Base-by-base conservation (phyloP, 495 filamentous ascomycete genomes). In the Neurospora sp. region DNA sequence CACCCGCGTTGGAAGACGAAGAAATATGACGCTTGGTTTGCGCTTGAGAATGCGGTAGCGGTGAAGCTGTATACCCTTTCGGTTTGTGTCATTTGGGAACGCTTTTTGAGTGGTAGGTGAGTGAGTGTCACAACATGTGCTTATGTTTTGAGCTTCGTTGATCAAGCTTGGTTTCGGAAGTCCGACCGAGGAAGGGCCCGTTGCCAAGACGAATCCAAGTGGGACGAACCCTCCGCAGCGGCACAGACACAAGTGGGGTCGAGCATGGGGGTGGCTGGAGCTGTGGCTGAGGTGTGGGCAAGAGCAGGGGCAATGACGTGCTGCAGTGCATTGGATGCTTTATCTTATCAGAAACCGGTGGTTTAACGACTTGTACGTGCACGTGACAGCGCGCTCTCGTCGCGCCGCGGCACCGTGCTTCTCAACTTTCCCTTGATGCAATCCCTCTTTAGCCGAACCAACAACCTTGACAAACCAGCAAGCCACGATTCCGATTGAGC, bases 341-440 rank as follows among this genome's bases (percentile, higher is more conserved):
- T 7, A 60, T 60, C 49, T 60, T 14, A 27, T 60, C 46, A 54
- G 18, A n/a, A 46, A 8, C 40, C 40, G 41, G 18, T 44, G 41
- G 7, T 18, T 44, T 44, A 8, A 9, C 14, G 40, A 6, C 41
- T 44, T 44, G 18, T 46, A n/a, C 2, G 23, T 16, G 23, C 75
- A 79, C 78, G 78, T 79, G 78, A 78, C 41, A 40, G 14, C 78
- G 78, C 73, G 78, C 46, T 16, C 16, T 23, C 0, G 40, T 73
- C 78, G 77, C 77, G 76, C 76, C 71, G 70, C 31, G 70, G 39
- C 31, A 20, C 66, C 54, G 42, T 70, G 27, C 42, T 69, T 16
- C 54, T 35, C 27, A 9, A 35, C 54, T 10, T 23, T 39, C 42
- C 70, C 27, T 49, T 23, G 5, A 46, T 66, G 11, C 42, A 46